Evolutionary conservation across 768 basidiomycete species (phyloP).

Genomic region (Gautieria morchelliformis): DNA sequence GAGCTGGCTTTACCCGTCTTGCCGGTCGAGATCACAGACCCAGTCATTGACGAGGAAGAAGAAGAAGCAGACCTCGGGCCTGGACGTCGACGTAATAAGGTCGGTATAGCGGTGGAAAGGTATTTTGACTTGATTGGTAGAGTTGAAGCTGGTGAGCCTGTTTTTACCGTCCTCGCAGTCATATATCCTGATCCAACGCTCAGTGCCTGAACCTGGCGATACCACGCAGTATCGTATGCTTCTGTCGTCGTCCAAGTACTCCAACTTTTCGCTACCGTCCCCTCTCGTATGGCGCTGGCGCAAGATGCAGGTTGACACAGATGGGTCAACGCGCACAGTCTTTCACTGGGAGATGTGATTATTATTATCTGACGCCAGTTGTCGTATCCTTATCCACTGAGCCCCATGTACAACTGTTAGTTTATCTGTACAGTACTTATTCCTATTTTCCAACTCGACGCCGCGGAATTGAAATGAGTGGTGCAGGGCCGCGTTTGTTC

Average conservation of each 20-base stretch:
- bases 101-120: conserved; percentile 33
- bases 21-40: conserved; percentile 15
- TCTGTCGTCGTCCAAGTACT: background rate
- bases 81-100: conserved; percentile 22
- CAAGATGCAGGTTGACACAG: background rate
- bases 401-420: too few species aligned
- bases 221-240: background rate
- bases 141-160: conserved; percentile 32
- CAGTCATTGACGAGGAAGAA: conserved; percentile 5
- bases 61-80: conserved; percentile 11
- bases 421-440: too few species aligned
- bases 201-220: background rate
- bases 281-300: background rate
- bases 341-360: background rate
- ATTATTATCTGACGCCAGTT: too few species aligned
- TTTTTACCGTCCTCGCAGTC: background rate
- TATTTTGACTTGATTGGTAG: conserved; percentile 46
- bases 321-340: background rate
- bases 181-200: background rate
- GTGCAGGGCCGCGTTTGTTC: background rate
- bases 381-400: too few species aligned
- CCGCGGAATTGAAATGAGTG: background rate
- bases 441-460: background rate
- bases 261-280: background rate
- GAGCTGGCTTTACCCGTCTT: conserved; percentile 40